Evolutionary conservation across 352 stramenopile genomes (phyloP), one percentile per base, ranked within the genome.

Genomic region (Globisporangium perplexum): DNA sequence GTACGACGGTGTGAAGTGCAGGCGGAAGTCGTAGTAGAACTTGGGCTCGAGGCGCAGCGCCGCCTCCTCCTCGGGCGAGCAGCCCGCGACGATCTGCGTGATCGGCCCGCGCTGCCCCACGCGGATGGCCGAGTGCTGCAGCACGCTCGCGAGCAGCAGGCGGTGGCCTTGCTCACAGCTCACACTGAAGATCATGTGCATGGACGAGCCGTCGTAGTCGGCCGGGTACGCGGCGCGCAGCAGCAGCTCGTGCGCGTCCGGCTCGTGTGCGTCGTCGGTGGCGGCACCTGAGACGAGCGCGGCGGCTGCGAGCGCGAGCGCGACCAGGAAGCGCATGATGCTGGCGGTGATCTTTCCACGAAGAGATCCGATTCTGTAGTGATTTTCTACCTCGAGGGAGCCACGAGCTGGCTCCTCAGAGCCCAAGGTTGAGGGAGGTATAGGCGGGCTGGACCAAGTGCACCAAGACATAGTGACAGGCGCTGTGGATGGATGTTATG

Each of bases 151-250:
- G 46, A 65, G 36, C 20, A 68, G 23, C 22, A 51, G 49, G 1
- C 63, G 60, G 39, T 68, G 38, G 4, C 12, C 15, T 46, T 71
- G 59, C 7, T 56, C 49, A 44, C 63, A 71, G 56, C 63, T 65
- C 36, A 55, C 63, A 47, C 59, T 68, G 36, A 65, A 71, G 5
- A 71, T 41, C 23, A 71, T 61, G 50, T 71, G 63, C 20, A 71
- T 61, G 0, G 22, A 38, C 23, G 48, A 57, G 48, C 36, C 28
- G 33, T 62, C 55, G 24, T 62, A 33, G 55, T 62, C 46, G 6
- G 47, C 55, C 4, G 48, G 55, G 42, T 48, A 57, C 14, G 39
- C 36, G 8, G 11, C 28, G 30, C 39, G 41, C 20, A 57, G 41
- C 39, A 39, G 41, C 41, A 7, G 4, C 18, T 46, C 41, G 20